These are phyloP conservation scores for Piloderma croceum DNA, from an alignment of 768 basidiomycete species.

Conservation along the genomic window DNA sequence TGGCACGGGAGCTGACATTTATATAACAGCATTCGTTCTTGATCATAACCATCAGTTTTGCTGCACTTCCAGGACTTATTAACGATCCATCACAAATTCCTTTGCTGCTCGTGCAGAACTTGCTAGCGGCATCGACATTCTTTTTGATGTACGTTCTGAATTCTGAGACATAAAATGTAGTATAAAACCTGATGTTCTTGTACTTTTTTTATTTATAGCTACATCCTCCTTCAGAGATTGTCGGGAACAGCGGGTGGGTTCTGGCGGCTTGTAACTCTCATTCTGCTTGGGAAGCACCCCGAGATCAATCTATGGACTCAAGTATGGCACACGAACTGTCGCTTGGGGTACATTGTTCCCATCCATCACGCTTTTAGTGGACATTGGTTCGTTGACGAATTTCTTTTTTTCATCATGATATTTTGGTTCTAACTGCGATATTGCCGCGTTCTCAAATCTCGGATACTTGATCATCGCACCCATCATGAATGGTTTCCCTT, in stretches of 20 bases:
- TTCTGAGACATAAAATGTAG: too few relatives aligned
- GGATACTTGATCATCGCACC: slow-evolving; percentile 89
- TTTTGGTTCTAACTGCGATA: too few relatives aligned
- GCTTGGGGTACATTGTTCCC: slow-evolving; percentile 77
- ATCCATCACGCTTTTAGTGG: slow-evolving; percentile 66
- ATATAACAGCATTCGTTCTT: slow-evolving; percentile 81
- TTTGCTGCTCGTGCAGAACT: slow-evolving; percentile 61
- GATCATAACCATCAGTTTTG: slow-evolving; percentile 73
- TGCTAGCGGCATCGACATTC: slow-evolving; percentile 79
- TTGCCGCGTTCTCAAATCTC: slow-evolving; percentile 49
- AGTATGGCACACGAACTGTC: slow-evolving; percentile 63
- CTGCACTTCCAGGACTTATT: slow-evolving; percentile 57
- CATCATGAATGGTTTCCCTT: slow-evolving; percentile 87
- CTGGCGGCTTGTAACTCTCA: slow-evolving; percentile 66
- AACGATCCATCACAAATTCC: slow-evolving; percentile 69
- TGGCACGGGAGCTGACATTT: too few relatives aligned
- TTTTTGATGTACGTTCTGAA: too few relatives aligned
- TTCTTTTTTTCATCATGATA: slow-evolving; percentile 1
- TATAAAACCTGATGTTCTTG: too few relatives aligned
- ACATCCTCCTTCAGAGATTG: slow-evolving; percentile 72
- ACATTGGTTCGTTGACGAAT: slow-evolving; percentile 57
- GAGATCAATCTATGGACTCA: slow-evolving; percentile 79
- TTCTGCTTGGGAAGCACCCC: slow-evolving; percentile 83
- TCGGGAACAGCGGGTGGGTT: slow-evolving; percentile 76
- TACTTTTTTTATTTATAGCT: slow-evolving; percentile 96